A percentile compares a stretch with the other conserved stretches of the same genome.
phyloP scores from a whole-genome alignment of 805 yeast species.

The Candida golubevii region DNA sequence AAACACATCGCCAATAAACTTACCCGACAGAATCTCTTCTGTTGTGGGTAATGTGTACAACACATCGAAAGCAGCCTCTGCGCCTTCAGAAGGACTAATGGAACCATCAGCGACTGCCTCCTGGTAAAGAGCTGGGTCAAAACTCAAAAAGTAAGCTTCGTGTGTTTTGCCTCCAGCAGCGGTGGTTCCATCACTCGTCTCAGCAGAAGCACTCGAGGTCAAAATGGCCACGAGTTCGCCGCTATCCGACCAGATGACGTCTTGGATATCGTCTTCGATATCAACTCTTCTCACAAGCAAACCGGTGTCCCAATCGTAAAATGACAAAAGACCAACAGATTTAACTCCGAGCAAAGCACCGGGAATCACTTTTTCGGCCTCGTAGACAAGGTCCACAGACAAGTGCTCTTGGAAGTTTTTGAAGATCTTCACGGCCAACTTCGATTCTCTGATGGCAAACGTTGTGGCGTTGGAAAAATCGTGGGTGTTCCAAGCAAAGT shows the following conservation, averaged over 20 bases:
- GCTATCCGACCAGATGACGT: constrained; percentile 88
- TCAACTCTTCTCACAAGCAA: constrained; percentile 81
- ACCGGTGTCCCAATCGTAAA: constrained; percentile 94
- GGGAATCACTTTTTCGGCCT: constrained; percentile 77
- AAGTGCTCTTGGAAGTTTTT: constrained; percentile 82
- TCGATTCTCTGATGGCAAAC: constrained; percentile 76
- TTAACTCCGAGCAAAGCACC: constrained; percentile 87
- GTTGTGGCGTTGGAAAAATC: constrained; percentile 54
- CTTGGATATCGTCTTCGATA: constrained; percentile 66
- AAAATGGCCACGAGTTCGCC: constrained; percentile 83
- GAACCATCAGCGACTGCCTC: constrained; percentile 56
- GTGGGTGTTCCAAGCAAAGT: constrained; percentile 94
- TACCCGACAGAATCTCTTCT: constrained; percentile 82
- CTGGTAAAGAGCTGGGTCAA: constrained; percentile 61
- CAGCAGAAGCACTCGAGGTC: constrained; percentile 26
- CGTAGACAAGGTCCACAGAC: constrained; percentile 60
- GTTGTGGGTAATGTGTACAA: constrained; percentile 63
- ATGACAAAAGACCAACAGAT: constrained; percentile 78
- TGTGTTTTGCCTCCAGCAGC: constrained; percentile 45
- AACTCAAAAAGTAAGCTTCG: constrained; percentile 73
- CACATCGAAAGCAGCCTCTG: constrained; percentile 81
- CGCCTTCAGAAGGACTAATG: constrained; percentile 79
- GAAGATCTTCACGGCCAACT: constrained; percentile 61
- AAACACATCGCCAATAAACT: constrained; percentile 97
- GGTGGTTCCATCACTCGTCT: constrained; percentile 19